Base-by-base conservation (phyloP, 441 rosid species). In the Gossypium gossypioides region DNA sequence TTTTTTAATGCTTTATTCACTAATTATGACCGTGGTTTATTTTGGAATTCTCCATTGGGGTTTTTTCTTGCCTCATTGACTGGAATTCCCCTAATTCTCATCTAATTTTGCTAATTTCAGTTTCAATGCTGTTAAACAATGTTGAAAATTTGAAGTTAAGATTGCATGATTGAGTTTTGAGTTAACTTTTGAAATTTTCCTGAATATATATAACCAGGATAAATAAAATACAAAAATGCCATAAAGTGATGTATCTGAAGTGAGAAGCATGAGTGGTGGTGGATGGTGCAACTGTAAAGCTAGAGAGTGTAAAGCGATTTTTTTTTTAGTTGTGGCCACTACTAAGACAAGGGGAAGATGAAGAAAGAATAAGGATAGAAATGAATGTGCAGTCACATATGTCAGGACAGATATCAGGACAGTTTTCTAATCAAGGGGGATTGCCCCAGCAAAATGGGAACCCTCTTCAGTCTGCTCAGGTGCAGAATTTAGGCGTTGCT, bases 311-410 rank as follows among this genome's bases (percentile, higher is more conserved):
- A 48, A 81, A 77, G 83, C 82, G 27, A 15, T 62, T 76, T 74
- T 78, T 73, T 54, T 44, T 48, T 22, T 74, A 55, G 56, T 77
- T 70, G 74, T 79, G 7, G 76, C 68, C 75, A 52, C 76, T 72
- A 68, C 51, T 18, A 75, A 79, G 61, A 64, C 48, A 72, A 86
- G 78, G 55, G 74, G 81, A 61, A 60, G 75, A 57, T 75, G 77
- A 68, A 68, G 73, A 29, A 80, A 64, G 74, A 67, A 27, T 10
- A 75, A 62, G 70, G 19, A 86, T 89, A 19, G 68, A 65, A 9
- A 89, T 91, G 97, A 89, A 88, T 86, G 87, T 88, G 79, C 96
- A 85, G 78, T 78, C 97, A 3, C 96, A 90, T 81, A 73, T 89
- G 84, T 84, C 99, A 2, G 95, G 94, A 72, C 96, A 86, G 75